A percentile compares a stretch with the other conserved stretches of the same genome.
These are phyloP conservation scores for Cystobasidium tubakii DNA, from an alignment of 768 basidiomycete species.

Conservation along the genomic window DNA sequence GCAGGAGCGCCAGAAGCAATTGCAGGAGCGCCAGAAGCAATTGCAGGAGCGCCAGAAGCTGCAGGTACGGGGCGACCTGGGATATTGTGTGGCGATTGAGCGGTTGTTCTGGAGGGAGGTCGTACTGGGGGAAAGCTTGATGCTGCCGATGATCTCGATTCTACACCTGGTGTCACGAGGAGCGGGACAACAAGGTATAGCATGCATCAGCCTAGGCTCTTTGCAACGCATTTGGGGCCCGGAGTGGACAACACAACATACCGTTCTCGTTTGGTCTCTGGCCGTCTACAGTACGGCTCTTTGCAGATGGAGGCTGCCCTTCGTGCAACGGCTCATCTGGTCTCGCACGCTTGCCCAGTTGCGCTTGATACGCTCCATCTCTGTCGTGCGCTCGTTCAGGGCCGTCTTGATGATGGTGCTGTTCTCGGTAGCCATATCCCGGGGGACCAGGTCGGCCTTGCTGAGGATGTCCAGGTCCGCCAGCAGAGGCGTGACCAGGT, in stretches of 20 bases:
- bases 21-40: neutral
- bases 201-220: neutral
- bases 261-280: conserved; percentile 9
- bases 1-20: neutral
- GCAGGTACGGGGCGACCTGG: neutral
- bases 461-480: neutral
- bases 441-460: neutral
- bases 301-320: conserved; percentile 6
- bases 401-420: conserved; percentile 2
- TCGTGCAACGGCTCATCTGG: conserved; percentile 13
- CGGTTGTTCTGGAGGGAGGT: conserved; percentile 14
- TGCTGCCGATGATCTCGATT: conserved; percentile 14
- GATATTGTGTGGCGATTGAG: neutral
- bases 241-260: neutral
- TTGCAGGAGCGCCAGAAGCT: neutral
- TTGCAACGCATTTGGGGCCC: neutral
- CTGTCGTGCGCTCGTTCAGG: neutral
- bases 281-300: neutral
- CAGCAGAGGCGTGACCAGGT: neutral
- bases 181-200: neutral
- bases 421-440: neutral
- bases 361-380: conserved; percentile 4
- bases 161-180: conserved; percentile 7
- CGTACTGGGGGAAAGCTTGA: conserved; percentile 17
- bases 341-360: conserved; percentile 22